These are phyloP conservation scores for Aureobasidium sp. DNA, from an alignment of 2,329 filamentous ascomycete genomes.

Conservation along the genomic window DNA sequence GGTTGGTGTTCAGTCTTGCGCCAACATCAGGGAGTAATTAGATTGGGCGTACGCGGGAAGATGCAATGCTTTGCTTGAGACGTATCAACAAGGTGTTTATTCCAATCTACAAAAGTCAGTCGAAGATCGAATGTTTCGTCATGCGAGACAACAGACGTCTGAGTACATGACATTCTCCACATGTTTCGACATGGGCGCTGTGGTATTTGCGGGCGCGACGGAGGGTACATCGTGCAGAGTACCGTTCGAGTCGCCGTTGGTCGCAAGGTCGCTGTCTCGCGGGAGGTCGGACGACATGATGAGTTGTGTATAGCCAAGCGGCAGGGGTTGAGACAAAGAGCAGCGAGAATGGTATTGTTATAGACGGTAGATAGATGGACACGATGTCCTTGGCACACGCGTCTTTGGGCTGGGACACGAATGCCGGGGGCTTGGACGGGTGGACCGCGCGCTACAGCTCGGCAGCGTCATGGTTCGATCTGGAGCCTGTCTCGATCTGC, in stretches of 20 bases:
- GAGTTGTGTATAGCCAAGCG: neutral
- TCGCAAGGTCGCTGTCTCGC: conserved; percentile 16
- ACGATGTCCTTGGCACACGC: neutral
- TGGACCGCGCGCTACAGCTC: neutral
- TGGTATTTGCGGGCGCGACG: neutral
- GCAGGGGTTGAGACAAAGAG: neutral
- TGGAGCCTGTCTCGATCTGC: neutral
- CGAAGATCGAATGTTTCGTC: neutral
- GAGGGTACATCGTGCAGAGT: neutral
- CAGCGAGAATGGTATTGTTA: neutral
- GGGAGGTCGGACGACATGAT: conserved; percentile 19
- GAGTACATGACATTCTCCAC: conserved; percentile 42
- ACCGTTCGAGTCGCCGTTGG: conserved; percentile 3
- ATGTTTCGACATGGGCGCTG: conserved; percentile 23
- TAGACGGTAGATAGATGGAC: neutral
- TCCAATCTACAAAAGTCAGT: conserved; percentile 40
- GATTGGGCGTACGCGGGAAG: conserved; percentile 42
- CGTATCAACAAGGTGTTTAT: conserved; percentile 53
- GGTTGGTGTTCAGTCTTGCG: neutral
- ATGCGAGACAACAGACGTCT: conserved; percentile 24
- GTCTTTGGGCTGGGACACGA: neutral
- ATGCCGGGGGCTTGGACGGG: neutral
- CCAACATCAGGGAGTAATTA: neutral
- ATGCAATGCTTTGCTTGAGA: conserved; percentile 58
- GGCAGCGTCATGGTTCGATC: conserved; percentile 8